Evolutionary conservation across 2,329 filamentous ascomycete genomes (phyloP).

Genomic region (Domatiomyces globalis): DNA sequence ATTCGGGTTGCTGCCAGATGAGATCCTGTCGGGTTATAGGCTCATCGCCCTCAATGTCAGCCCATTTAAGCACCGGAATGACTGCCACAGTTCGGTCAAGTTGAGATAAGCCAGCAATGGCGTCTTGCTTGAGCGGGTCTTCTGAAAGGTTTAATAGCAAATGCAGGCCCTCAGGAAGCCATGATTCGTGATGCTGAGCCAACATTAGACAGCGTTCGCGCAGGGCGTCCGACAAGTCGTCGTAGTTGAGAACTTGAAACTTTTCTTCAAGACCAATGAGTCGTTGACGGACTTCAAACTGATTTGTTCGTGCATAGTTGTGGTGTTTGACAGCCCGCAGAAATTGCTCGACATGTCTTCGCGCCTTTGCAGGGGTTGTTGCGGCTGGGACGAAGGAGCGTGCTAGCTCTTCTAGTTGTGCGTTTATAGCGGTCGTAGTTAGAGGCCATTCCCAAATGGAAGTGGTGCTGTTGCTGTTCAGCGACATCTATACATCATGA

Average conservation of each 20-base stretch:
- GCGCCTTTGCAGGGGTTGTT: slow-evolving; percentile 1
- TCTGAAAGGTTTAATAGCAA: slow-evolving; percentile 71
- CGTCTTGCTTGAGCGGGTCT: slow-evolving; percentile 51
- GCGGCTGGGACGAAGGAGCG: slow-evolving; percentile 8
- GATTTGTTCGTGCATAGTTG: slow-evolving; percentile 53
- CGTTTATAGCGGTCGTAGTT: slow-evolving; percentile 17
- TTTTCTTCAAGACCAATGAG: slow-evolving; percentile 70
- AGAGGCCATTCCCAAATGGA: slow-evolving; percentile 11
- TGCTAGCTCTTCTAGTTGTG: slow-evolving; percentile 14
- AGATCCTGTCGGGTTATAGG: slow-evolving; percentile 51
- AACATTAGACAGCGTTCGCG: slow-evolving; percentile 46
- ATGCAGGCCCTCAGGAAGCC: slow-evolving; percentile 65
- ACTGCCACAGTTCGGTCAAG: not conserved
- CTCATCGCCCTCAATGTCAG: slow-evolving; percentile 63
- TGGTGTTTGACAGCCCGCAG: slow-evolving; percentile 23
- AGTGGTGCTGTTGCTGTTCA: not conserved
- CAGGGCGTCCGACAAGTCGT: slow-evolving; percentile 61
- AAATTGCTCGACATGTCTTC: slow-evolving; percentile 13
- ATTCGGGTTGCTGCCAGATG: slow-evolving; percentile 59
- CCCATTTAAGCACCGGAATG: slow-evolving; percentile 49
- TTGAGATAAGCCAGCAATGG: not conserved
- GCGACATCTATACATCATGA: too few species aligned
- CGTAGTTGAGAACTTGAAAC: slow-evolving; percentile 64
- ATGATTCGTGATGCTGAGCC: slow-evolving; percentile 41
- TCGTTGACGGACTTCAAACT: slow-evolving; percentile 54